Evolutionary conservation across 768 basidiomycete species (phyloP), one percentile per base, ranked within the genome.

Genomic region (Infundibulicybe gibba): DNA sequence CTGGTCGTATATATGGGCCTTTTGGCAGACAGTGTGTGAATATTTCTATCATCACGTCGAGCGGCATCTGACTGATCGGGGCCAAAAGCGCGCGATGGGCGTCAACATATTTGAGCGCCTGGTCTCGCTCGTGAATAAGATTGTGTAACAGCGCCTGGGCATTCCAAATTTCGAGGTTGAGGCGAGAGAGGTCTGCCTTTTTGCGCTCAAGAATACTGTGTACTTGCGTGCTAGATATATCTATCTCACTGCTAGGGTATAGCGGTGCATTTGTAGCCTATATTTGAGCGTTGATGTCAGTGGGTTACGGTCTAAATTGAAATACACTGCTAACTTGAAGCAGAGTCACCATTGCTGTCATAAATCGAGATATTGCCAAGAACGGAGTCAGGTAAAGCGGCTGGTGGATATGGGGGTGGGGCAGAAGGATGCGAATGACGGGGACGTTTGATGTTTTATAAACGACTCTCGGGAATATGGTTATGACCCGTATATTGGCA

Each of bases 31-130:
- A 56, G 40, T 47, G 40, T 13, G 41, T 19, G 38, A 62, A 61
- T 11, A 62, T 58, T 21, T 53, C 41, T 44, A 57, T 50, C 44
- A 59, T 20, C 19, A 62, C 43, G 35, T 61, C 60, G 14, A 62
- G 33, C 4, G 61, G 61, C 5, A 62, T 47, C n/a, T 43, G 42
- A 13, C 51, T 49, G 34, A 52, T 49, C 30, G 48, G 48, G 14
- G 42, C n/a, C n/a, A 49, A 47, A 39, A 38, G 3, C 6, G 10
- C 35, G 35, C 35, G 35, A 19, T 38, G 35, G 14, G 35, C 35
- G 4, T 19, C 35, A 19, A 38, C 6, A 10, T n/a, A 38, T 38
- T 6, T 38, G n/a, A 14, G 35, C 3, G 35, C 17, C n/a, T 38
- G n/a, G 14, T 38, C 35, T 14, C 35, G 14, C n/a, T 38, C 35